Base-by-base conservation (phyloP, 768 basidiomycete genomes). In the Rhizopogon vesiculosus region DNA sequence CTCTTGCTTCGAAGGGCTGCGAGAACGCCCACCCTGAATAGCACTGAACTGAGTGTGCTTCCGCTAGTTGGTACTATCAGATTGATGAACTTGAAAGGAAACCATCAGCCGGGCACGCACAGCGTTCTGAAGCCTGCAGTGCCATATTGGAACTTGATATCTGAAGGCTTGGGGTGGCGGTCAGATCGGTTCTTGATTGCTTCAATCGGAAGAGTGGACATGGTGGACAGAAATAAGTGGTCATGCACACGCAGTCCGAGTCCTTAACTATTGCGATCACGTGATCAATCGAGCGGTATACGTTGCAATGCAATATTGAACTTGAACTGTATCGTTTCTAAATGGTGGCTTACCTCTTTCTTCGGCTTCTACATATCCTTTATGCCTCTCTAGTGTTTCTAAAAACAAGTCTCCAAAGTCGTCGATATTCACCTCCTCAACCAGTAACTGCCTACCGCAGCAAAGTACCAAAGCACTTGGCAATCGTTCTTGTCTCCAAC, bases 61-160 rank as follows among this genome's bases (percentile, higher is more conserved):
- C 81, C 91, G 61, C 91, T 93, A 61, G 57, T 53, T 57, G 45
- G 43, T 44, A 33, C 35, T 54, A 16, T 49, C 39, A 59, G 59
- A 54, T 56, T 44, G 48, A 54, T 51, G 41, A 42, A 45, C 45
- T 13, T 25, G 25, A 25, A 25, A 25, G 4, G 25, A 54, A 53
- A 62, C 25, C 33, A 42, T 42, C 54, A 22, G 51, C 42, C 33
- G 49, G 54, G 50, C 19, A 74, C 92, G 67, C 72, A 96, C 94
- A 86, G 65, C 3, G 90, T 97, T 66, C 94, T 82, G 75, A 98
- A 98, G 13, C 94, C 94, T 53, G 94, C 94, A 1, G 94, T 98
- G 7, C 94, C 94, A 79, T 97, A 98, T 54, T 88, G 84, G 64
- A 86, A 98, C 18, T 72, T 80, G 35, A 89, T 69, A 41, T 83